Percentiles rank a stretch among this genome's conserved stretches.
phyloP scores from a whole-genome alignment of 768 basidiomycete species.

The Saitozyma podzolica region DNA sequence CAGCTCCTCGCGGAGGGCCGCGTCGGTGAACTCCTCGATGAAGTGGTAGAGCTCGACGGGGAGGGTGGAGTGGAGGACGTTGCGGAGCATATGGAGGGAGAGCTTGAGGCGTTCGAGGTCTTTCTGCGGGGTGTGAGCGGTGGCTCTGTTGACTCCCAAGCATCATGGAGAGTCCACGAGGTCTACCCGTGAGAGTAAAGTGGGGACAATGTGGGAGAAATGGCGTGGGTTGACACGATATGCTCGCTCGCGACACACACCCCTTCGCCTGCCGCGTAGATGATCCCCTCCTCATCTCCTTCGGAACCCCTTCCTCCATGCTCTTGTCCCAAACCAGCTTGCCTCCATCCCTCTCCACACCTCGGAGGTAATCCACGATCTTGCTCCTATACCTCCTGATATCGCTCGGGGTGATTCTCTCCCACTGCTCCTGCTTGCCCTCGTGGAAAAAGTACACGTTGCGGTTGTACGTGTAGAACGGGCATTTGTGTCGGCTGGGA shows the following conservation, averaged over 20 bases:
- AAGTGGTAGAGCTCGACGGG: conserved; percentile 56
- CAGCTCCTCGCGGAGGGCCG: conserved; percentile 30
- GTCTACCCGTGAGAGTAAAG: no score
- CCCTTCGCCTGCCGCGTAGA: conserved; percentile 44
- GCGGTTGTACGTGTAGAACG: conserved; percentile 42
- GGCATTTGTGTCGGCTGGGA: conserved; percentile 36
- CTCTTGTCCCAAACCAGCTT: conserved; percentile 41
- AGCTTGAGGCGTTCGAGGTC: conserved; percentile 49
- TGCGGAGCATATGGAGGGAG: conserved; percentile 52
- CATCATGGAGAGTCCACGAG: no score
- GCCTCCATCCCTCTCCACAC: conserved; percentile 38
- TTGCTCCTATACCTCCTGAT: conserved; percentile 40
- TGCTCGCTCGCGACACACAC: conserved; percentile 18
- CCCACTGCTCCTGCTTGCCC: conserved; percentile 45
- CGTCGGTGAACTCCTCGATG: conserved; percentile 52
- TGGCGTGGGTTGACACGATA: neutral
- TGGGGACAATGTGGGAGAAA: neutral
- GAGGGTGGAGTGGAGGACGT: conserved; percentile 48
- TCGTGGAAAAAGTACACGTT: conserved; percentile 48
- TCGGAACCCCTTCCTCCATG: conserved; percentile 20
- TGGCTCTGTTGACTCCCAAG: neutral
- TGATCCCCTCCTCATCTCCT: conserved; percentile 33
- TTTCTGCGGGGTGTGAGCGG: conserved; percentile 34
- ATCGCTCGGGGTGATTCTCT: conserved; percentile 28
- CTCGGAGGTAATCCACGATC: conserved; percentile 38